A percentile compares a stretch with the other conserved stretches of the same genome.
phyloP scores from a whole-genome alignment of 1,284 basidiomycete genomes.

The Ganoderma boninense region DNA sequence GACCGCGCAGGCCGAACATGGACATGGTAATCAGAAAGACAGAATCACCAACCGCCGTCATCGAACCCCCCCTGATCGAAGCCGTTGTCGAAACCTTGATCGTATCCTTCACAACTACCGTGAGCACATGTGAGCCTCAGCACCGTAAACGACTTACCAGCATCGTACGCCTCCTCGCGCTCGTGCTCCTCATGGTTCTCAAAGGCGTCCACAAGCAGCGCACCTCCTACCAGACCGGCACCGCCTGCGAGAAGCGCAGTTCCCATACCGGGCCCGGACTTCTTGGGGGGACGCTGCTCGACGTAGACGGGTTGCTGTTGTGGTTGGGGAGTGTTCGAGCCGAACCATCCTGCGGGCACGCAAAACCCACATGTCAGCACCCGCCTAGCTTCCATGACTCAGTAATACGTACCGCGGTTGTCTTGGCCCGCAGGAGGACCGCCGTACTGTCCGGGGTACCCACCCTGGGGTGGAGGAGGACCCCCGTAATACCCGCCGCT shows the following conservation, averaged over 20 bases:
- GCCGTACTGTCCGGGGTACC: conserved; percentile 39
- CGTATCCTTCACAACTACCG: conserved; percentile 18
- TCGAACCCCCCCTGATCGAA: conserved; percentile 22
- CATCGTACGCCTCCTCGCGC: conserved; percentile 46
- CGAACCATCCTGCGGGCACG: conserved; percentile 42
- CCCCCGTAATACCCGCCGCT: conserved; percentile 30
- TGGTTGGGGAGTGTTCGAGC: conserved; percentile 41
- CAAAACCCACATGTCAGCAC: conserved; percentile 14
- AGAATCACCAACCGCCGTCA: conserved; percentile 21
- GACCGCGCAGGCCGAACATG: conserved; percentile 1
- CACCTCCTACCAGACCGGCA: conserved; percentile 67
- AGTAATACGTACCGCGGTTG: conserved; percentile 30
- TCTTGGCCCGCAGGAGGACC: conserved; percentile 29
- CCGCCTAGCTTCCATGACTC: background rate
- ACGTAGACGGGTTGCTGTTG: conserved; percentile 38
- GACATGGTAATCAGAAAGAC: background rate
- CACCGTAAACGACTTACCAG: conserved; percentile 43
- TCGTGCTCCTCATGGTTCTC: conserved; percentile 53
- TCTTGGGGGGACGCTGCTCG: conserved; percentile 48
- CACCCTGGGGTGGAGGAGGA: conserved; percentile 32
- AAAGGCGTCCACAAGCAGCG: conserved; percentile 58
- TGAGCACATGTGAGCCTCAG: background rate
- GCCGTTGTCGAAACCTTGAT: conserved; percentile 31
- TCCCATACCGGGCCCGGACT: conserved; percentile 54
- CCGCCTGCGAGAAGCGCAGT: conserved; percentile 52